Percentiles rank a stretch among this genome's conserved stretches.
Evolutionary conservation across 2,329 filamentous ascomycete genomes (phyloP).

Genomic region (Diaporthe destruens): DNA sequence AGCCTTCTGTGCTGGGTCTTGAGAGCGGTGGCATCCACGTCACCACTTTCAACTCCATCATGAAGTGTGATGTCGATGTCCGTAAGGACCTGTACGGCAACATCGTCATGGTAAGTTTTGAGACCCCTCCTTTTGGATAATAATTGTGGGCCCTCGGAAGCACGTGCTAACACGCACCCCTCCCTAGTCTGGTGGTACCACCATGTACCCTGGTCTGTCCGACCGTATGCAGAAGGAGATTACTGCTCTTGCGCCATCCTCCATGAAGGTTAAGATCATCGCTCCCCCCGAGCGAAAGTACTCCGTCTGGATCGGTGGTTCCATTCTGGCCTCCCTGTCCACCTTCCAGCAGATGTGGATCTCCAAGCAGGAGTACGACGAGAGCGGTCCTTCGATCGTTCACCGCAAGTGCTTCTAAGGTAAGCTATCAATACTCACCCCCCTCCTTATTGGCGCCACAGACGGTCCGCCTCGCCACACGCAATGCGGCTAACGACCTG

Average conservation of each 20-base stretch:
- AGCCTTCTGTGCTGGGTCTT: slow-evolving; percentile 97
- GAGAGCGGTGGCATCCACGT: slow-evolving; percentile 99
- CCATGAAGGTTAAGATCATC: slow-evolving; percentile 99
- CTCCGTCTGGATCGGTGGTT: slow-evolving; percentile 99
- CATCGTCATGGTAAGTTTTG: slow-evolving; percentile 97
- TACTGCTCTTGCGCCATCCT: slow-evolving; percentile 97
- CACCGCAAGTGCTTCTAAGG: slow-evolving; percentile 99
- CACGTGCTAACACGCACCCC: slow-evolving; percentile 50
- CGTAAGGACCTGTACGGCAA: slow-evolving; percentile 99
- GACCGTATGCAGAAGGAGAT: slow-evolving; percentile 99
- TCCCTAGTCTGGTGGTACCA: slow-evolving; percentile 96
- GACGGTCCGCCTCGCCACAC: too few species aligned
- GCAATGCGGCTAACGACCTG: not conserved
- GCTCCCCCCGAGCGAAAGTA: slow-evolving; percentile 99
- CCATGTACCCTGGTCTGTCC: slow-evolving; percentile 99
- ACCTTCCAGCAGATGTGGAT: slow-evolving; percentile 99
- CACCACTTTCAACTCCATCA: slow-evolving; percentile 99
- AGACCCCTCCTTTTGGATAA: slow-evolving; percentile 1
- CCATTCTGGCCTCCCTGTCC: slow-evolving; percentile 98
- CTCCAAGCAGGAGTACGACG: slow-evolving; percentile 99
- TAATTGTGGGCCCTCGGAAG: not conserved
- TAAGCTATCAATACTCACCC: slow-evolving; percentile 54
- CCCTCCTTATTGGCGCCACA: too few species aligned
- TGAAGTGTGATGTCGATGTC: slow-evolving; percentile 99
- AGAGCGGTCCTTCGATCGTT: slow-evolving; percentile 98